A percentile compares a stretch with the other conserved stretches of the same genome.
phyloP scores from a whole-genome alignment of 768 basidiomycete species.

The Boletus vinaceobasis region DNA sequence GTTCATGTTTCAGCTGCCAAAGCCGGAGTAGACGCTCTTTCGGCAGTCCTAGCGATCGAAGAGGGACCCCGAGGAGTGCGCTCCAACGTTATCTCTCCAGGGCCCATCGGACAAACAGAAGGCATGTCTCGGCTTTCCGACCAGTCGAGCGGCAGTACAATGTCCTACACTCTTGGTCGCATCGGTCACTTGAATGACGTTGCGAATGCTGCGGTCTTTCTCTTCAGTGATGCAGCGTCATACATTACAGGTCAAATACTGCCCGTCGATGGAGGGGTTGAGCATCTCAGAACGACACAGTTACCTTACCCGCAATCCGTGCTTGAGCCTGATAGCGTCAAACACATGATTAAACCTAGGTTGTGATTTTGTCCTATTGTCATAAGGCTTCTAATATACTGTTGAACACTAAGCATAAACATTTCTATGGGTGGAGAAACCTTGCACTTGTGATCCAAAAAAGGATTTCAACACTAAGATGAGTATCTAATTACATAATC shows the following conservation, averaged over 20 bases:
- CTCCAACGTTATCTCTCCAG: conserved; percentile 82
- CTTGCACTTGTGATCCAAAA: too few species aligned
- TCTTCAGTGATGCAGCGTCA: conserved; percentile 77
- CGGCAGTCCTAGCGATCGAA: conserved; percentile 83
- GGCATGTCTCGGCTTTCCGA: conserved; percentile 57
- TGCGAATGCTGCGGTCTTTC: conserved; percentile 69
- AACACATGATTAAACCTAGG: conserved; percentile 48
- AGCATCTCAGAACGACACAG: conserved; percentile 46
- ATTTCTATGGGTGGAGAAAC: not conserved
- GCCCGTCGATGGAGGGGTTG: conserved; percentile 66
- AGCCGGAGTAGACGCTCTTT: conserved; percentile 88
- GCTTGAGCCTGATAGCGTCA: conserved; percentile 54
- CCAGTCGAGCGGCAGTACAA: not conserved
- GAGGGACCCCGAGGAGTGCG: conserved; percentile 94
- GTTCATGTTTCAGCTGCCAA: conserved; percentile 95
- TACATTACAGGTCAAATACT: conserved; percentile 77
- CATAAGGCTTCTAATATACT: not conserved
- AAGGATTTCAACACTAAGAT: too few species aligned
- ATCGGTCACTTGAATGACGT: conserved; percentile 59
- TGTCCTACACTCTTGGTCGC: conserved; percentile 43
- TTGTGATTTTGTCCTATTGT: conserved; percentile 17
- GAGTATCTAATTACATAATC: too few species aligned
- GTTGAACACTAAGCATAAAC: not conserved
- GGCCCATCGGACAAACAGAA: conserved; percentile 79
- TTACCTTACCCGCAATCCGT: conserved; percentile 65